Base-by-base conservation (phyloP, 225 moss, liverwort and hornwort species). In the Takakia lepidozioides region DNA sequence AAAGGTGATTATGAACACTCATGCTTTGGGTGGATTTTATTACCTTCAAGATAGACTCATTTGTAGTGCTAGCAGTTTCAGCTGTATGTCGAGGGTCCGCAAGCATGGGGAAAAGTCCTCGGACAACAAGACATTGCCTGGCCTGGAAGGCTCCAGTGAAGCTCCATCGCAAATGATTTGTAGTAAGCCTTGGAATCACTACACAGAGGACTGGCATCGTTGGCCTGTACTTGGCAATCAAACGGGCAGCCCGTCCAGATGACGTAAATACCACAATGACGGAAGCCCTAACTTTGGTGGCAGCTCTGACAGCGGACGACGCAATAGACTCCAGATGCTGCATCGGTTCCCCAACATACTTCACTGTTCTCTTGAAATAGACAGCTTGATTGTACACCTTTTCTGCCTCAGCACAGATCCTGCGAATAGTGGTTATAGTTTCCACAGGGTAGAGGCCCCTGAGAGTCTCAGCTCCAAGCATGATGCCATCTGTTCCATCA, bases 21-120 rank as follows among this genome's bases (percentile, higher is more conserved):
- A n/a, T n/a, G n/a, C n/a, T n/a, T n/a, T n/a, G n/a, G n/a, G n/a
- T n/a, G n/a, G n/a, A n/a, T n/a, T n/a, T n/a, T n/a, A n/a, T n/a
- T 44, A 73, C 73, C 54, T 83, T 85, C 3, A 88, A 24, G 60
- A 92, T 85, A 0, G 82, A 80, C 57, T 92, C 92, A 43, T 87
- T 92, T 1, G 80, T 70, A 0, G 72, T 69, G 10, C 62, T 62
- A 2, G 72, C 40, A 0, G 68, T 63, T 9, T 83, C 83, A 6
- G 73, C 46, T 0, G 70, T 70, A 51, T 75, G 80, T 1, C 67
- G 60, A 19, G 75, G 80, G 57, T 80, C 75, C 0, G 80, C 80
- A 1, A 80, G 67, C 70, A 80, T 80, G 0, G 80, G 80, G 13
- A 80, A 80, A 1, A 80, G 57, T 1, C 80, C 80, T 0, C 80